Evolutionary conservation across 2,329 filamentous ascomycete species (phyloP), one percentile per base, ranked within the genome.

Genomic region (Thermothelomyces thermophilus): DNA sequence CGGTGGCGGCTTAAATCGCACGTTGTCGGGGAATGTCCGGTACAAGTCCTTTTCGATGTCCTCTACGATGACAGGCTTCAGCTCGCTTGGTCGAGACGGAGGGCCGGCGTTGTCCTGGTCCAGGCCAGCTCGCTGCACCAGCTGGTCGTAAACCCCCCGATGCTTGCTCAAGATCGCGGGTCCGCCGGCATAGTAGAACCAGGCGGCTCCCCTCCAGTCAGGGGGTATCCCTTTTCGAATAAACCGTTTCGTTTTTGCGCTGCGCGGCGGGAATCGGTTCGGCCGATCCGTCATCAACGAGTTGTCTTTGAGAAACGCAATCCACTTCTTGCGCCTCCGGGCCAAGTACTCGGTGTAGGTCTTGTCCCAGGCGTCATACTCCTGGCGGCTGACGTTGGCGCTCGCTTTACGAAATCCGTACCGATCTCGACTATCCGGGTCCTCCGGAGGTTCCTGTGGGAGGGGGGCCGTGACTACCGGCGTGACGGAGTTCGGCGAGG

Each of bases 161-260:
- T 94, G 80, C 62, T 87, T 84, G 45, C 82, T 79, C 52, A 95
- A 67, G 57, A 89, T 85, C 40, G 83, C 82, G 20, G 89, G 89
- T 1, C 91, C 91, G 17, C 89, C 89, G 10, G 90, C 89, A 64
- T 96, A 97, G 70, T 87, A 96, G 67, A 95, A 97, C 91, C 91
- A 97, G 40, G 91, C 91, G 5, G 87, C 86, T n/a, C 91, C 91
- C 62, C 91, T 82, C 82, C 90, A 95, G 57, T 95, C 89, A 0
- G 90, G 88, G 3, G 91, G 91, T 43, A 96, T 91, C 14, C 91
- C 91, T 67, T 96, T 97, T 45, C 90, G 83, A 42, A 95, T 80
- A 64, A 93, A 96, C 16, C 90, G 80, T 69, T 94, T 95, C 37
- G 93, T 82, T 68, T 94, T 95, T 40, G 83, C 80, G 43, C 83